Percentiles rank a stretch among this genome's conserved stretches.
These are phyloP conservation scores for Akanthomyces dipterigenus DNA, from an alignment of 2,329 filamentous ascomycete genomes.

Conservation along the genomic window DNA sequence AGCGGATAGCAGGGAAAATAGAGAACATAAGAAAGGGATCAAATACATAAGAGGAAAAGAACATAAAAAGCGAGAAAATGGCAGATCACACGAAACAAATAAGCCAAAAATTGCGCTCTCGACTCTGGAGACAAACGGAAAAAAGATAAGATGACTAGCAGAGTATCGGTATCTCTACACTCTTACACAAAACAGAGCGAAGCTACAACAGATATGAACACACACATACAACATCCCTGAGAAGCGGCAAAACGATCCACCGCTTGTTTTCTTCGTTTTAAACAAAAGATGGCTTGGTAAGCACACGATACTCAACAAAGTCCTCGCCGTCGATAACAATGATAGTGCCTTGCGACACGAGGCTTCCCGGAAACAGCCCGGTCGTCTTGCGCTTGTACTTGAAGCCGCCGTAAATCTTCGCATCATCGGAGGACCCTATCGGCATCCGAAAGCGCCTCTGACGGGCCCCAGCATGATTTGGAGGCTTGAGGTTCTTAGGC, in stretches of 20 bases:
- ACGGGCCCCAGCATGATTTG: constrained; percentile 49
- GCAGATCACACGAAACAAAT: neutral
- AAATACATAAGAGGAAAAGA: neutral
- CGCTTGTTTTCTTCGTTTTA: constrained; percentile 20
- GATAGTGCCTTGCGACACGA: constrained; percentile 55
- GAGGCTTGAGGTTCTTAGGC: constrained; percentile 40
- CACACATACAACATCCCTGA: neutral
- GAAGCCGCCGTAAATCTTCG: constrained; percentile 52
- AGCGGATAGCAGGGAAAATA: too few species aligned
- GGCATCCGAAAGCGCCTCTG: constrained; percentile 43
- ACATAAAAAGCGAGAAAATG: too few species aligned
- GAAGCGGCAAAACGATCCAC: too few species aligned
- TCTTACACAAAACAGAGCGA: too few species aligned
- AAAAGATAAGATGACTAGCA: too few species aligned
- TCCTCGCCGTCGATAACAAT: constrained; percentile 61
- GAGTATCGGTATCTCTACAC: too few species aligned
- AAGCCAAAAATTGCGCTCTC: neutral
- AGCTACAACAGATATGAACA: neutral
- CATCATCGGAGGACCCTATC: constrained; percentile 36
- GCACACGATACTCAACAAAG: constrained; percentile 59
- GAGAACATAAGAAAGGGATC: neutral
- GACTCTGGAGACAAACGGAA: neutral
- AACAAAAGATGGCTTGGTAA: constrained; percentile 58
- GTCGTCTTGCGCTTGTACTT: constrained; percentile 57
- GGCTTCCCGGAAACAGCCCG: constrained; percentile 55